These are phyloP conservation scores for Ustilago loliicola DNA, from an alignment of 1,284 basidiomycete genomes.

Conservation along the genomic window DNA sequence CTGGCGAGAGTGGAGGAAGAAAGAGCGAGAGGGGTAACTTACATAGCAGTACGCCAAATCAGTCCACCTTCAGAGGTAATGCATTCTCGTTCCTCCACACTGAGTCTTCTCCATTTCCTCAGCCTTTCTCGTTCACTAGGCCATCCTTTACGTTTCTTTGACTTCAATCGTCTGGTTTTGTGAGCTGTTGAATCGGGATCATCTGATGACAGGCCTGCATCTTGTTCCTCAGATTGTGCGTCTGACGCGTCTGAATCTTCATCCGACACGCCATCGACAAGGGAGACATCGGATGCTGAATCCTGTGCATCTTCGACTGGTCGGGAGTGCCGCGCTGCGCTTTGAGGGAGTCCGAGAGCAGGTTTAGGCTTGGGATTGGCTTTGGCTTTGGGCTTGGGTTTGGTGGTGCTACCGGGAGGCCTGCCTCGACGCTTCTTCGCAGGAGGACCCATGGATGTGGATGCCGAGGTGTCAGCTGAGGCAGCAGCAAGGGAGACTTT, in stretches of 20 bases:
- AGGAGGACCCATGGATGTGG: background rate
- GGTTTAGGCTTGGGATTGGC: background rate
- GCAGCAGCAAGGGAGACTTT: background rate
- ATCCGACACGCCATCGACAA: slow-evolving; percentile 40
- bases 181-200: slow-evolving; percentile 11
- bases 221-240: slow-evolving; percentile 19
- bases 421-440: slow-evolving; percentile 20
- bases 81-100: slow-evolving; percentile 48
- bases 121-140: slow-evolving; percentile 37
- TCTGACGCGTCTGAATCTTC: slow-evolving; percentile 34
- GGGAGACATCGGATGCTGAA: slow-evolving; percentile 37
- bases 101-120: slow-evolving; percentile 50
- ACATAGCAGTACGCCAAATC: slow-evolving; percentile 53
- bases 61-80: slow-evolving; percentile 54
- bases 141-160: slow-evolving; percentile 38
- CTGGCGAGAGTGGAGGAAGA: background rate
- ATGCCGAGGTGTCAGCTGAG: background rate
- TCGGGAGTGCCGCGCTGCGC: slow-evolving; percentile 9
- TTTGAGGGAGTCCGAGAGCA: slow-evolving; percentile 11
- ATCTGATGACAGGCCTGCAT: slow-evolving; percentile 15
- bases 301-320: slow-evolving; percentile 5
- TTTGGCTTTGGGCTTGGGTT: slow-evolving; percentile 14
- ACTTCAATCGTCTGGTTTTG: background rate
- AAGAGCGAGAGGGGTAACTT: background rate
- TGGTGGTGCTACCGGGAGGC: slow-evolving; percentile 20